phyloP scores from a whole-genome alignment of 164 flowering plant species.

The Buxus sempervirens region DNA sequence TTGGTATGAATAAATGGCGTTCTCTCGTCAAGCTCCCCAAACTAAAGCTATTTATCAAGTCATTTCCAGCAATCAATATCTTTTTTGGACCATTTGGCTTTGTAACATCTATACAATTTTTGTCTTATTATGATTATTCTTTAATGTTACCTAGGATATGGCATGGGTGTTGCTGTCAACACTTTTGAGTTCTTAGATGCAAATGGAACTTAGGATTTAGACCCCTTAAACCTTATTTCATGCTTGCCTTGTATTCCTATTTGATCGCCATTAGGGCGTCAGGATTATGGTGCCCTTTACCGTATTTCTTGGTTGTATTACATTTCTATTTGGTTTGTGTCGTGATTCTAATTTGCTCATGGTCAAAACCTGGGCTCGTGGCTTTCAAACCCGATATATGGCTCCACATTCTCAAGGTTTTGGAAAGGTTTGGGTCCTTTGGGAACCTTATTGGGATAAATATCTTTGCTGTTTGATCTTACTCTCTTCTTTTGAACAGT shows the following conservation, averaged over 20 bases:
- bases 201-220: constrained; percentile 6
- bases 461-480: too few species aligned
- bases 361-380: too few species aligned
- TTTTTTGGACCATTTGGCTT: constrained; percentile 22
- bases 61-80: constrained; percentile 15
- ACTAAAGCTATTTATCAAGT: constrained; percentile 5
- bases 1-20: constrained; percentile 27
- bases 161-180: constrained; percentile 8
- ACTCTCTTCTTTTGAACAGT: too few species aligned
- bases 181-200: background rate
- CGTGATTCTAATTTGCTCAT: too few species aligned
- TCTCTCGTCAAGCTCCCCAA: constrained; percentile 4
- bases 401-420: too few species aligned
- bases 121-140: too few species aligned
- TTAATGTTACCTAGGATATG: constrained; percentile 13
- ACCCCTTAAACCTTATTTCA: constrained; percentile 1
- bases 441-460: too few species aligned
- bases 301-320: too few species aligned
- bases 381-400: too few species aligned
- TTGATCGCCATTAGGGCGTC: background rate
- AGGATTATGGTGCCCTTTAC: background rate
- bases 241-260: constrained; percentile 1
- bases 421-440: too few species aligned
- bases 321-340: too few species aligned
- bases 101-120: constrained; percentile 23